Evolutionary conservation across 192 early-diverging fungal species (phyloP).

Genomic region (Backusella luteola): DNA sequence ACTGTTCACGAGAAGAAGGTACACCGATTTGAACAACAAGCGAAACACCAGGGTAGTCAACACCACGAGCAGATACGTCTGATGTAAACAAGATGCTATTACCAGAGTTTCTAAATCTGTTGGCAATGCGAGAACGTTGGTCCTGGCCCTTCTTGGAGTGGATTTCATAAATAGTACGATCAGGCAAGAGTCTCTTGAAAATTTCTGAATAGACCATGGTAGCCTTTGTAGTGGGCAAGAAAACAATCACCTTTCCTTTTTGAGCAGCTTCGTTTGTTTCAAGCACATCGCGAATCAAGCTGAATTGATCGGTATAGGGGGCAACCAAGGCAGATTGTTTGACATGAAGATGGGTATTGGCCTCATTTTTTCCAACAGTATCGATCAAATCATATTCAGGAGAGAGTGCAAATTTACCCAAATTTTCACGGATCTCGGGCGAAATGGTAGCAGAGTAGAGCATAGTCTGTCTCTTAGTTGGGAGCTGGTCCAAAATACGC

Average conservation of each 20-base stretch:
- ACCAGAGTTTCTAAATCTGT: slow-evolving; percentile 67
- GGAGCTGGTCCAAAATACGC: slow-evolving; percentile 58
- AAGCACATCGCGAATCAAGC: slow-evolving; percentile 64
- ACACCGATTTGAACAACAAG: slow-evolving; percentile 90
- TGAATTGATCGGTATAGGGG: slow-evolving; percentile 62
- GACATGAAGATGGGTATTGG: slow-evolving; percentile 77
- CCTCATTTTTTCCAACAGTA: slow-evolving; percentile 82
- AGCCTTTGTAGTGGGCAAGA: slow-evolving; percentile 78
- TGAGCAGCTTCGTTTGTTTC: slow-evolving; percentile 55
- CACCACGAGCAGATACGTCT: slow-evolving; percentile 95
- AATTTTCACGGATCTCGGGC: slow-evolving; percentile 56
- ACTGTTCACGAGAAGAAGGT: slow-evolving; percentile 80
- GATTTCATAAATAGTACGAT: slow-evolving; percentile 29
- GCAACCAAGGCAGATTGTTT: slow-evolving; percentile 74
- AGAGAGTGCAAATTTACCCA: slow-evolving; percentile 65
- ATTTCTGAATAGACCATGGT: slow-evolving; percentile 63
- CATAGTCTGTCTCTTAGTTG: slow-evolving; percentile 78
- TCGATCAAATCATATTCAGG: slow-evolving; percentile 72
- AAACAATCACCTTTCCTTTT: slow-evolving; percentile 86
- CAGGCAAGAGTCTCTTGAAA: slow-evolving; percentile 48
- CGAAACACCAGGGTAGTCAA: slow-evolving; percentile 93
- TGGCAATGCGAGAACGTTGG: slow-evolving; percentile 66
- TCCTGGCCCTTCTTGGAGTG: slow-evolving; percentile 82
- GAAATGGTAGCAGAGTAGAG: slow-evolving; percentile 95
- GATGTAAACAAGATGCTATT: slow-evolving; percentile 82